These are phyloP conservation scores for Colletotrichum sp. DNA, from an alignment of 2,329 filamentous ascomycete species.

Conservation along the genomic window DNA sequence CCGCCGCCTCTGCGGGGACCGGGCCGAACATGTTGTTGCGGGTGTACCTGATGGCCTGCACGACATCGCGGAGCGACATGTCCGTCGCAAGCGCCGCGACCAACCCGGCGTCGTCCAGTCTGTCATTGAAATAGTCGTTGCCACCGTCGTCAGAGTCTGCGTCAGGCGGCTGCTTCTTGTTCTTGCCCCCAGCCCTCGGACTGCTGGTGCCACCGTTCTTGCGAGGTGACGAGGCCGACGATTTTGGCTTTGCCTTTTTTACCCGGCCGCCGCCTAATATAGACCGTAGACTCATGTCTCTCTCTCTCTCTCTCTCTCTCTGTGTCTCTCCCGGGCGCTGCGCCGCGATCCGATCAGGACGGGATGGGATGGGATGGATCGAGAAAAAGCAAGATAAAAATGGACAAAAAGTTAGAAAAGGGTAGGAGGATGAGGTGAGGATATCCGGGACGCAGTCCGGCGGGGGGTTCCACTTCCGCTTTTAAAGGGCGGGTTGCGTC, in stretches of 20 bases:
- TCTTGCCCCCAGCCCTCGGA: neutral
- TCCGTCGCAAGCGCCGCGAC: constrained; percentile 60
- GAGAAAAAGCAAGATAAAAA: neutral
- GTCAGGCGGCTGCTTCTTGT: constrained; percentile 16
- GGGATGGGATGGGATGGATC: neutral
- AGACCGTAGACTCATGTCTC: constrained; percentile 34
- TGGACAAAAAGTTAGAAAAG: neutral
- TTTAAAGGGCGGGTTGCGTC: neutral
- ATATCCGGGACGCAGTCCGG: constrained; percentile 5
- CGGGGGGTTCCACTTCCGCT: neutral
- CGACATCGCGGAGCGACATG: constrained; percentile 63
- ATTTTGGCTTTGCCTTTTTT: constrained; percentile 30
- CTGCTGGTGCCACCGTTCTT: constrained; percentile 24
- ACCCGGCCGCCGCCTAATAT: constrained; percentile 43
- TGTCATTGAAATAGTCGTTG: constrained; percentile 40
- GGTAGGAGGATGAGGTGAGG: neutral
- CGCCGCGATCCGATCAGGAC: neutral
- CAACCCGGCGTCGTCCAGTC: constrained; percentile 66
- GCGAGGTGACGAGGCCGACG: constrained; percentile 28
- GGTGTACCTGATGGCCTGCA: constrained; percentile 70
- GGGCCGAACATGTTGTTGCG: constrained; percentile 67
- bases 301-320: neutral
- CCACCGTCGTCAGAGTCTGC: constrained; percentile 16
- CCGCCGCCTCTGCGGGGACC: constrained; percentile 61
- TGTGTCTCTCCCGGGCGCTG: neutral